Base-by-base conservation (phyloP, 2,329 filamentous ascomycete genomes). In the Stagonosporopsis chrysanthemi region DNA sequence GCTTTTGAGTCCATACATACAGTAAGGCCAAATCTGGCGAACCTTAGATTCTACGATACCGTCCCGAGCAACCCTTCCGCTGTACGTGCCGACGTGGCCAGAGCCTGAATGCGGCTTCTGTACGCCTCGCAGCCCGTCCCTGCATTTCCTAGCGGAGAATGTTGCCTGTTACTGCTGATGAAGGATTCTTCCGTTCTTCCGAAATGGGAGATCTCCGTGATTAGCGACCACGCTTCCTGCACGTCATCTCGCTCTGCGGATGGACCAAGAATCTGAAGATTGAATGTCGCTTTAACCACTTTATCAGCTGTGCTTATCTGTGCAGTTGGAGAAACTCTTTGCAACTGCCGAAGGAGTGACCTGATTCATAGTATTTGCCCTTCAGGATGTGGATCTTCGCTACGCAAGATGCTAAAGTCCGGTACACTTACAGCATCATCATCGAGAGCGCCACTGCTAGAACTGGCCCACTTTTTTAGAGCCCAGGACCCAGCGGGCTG, bases 401-500 rank as follows among this genome's bases (percentile, higher is more conserved):
- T 42, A 29, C 19, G 11, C 14, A 19, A 2, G 12, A 35, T 39
- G 6, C 24, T 26, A 29, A 44, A 44, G 43, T 35, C 19, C 19
- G 48, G 54, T 57, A 49, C 54, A 22, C 54, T 29, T 22, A n/a
- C 24, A 52, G 48, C 48, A 52, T 48, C 39, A 52, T 52, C 48
- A 38, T 52, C 38, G 7, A 44, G 22, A 49, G 12, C 33, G 44
- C 54, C 31, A 22, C 33, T 35, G 29, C 42, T 47, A 52, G 47
- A 9, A 2, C 14, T 22, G 42, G 5, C 33, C 54, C 54, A 57
- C 54, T 57, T 52, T 48, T 15, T 48, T 28, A 43, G 36, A 15
- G 11, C 29, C 47, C 29, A 33, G 24, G 40, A 36, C 42, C 35
- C 28, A 50, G 28, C 17, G 31, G 31, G 38, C 47, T 52, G 36